phyloP scores from a whole-genome alignment of 371 early-diverging fungal species.

The Conidiobolus incongruus region DNA sequence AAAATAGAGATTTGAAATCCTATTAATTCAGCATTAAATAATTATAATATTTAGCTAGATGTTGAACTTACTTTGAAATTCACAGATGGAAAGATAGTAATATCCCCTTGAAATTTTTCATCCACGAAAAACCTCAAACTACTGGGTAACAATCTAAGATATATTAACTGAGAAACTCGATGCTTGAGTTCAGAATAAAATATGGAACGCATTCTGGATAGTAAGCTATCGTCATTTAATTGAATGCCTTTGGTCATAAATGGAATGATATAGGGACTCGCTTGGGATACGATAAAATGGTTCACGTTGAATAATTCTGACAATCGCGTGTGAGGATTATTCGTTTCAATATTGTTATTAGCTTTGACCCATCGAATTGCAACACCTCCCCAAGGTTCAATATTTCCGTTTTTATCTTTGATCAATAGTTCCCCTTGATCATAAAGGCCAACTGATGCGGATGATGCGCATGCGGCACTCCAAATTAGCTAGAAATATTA shows the following conservation, averaged over 20 bases:
- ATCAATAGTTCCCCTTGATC: constrained; percentile 31
- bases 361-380: constrained; percentile 8
- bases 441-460: constrained; percentile 31
- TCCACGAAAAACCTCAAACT: too few species aligned
- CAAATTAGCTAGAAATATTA: constrained; percentile 34
- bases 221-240: constrained; percentile 15
- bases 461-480: constrained; percentile 45
- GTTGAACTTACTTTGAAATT: too few species aligned
- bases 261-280: constrained; percentile 34
- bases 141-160: too few species aligned
- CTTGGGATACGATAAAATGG: constrained; percentile 52
- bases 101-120: constrained; percentile 37
- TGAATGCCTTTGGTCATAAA: constrained; percentile 28
- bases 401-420: constrained; percentile 34
- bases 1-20: constrained; percentile 43
- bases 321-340: constrained; percentile 30
- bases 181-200: constrained; percentile 30
- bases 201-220: constrained; percentile 18
- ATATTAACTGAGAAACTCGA: constrained; percentile 23
- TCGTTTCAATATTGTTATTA: constrained; percentile 13
- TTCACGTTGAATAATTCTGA: constrained; percentile 54
- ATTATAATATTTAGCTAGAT: too few species aligned
- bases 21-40: too few species aligned
- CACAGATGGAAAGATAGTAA: constrained; percentile 31
- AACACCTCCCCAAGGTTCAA: constrained; percentile 42